Conservation (phyloP, 2,329 filamentous ascomycete genomes). For the Cercospora berteroae region DNA sequence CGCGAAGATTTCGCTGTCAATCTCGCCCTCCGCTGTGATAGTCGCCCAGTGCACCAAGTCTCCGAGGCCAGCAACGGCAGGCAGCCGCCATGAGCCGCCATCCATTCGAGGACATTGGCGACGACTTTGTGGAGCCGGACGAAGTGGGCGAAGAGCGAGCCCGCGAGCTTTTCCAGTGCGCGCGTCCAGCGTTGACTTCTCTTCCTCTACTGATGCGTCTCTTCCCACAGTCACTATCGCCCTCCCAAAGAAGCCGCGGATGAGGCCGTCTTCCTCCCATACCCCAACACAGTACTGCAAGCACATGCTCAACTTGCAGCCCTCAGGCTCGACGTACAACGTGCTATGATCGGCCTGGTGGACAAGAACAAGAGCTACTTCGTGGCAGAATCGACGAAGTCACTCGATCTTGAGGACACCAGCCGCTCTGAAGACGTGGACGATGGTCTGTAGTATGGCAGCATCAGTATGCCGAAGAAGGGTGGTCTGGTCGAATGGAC, state of each 20-base stretch:
- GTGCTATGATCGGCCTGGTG: conserved; percentile 53
- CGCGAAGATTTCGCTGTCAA: background rate
- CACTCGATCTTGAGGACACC: conserved; percentile 40
- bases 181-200: no score
- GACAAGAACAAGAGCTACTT: conserved; percentile 51
- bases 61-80: background rate
- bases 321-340: conserved; percentile 48
- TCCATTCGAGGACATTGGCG: conserved; percentile 13
- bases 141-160: conserved; percentile 28
- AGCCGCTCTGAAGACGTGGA: conserved; percentile 28
- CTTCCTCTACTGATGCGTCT: background rate
- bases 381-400: conserved; percentile 53
- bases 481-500: conserved; percentile 57
- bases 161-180: conserved; percentile 27
- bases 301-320: conserved; percentile 52
- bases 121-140: conserved; percentile 24
- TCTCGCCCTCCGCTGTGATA: background rate
- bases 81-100: background rate
- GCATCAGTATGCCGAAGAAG: conserved; percentile 59
- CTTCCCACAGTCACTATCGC: conserved; percentile 22
- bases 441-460: conserved; percentile 39
- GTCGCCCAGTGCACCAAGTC: background rate
- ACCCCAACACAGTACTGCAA: conserved; percentile 43
- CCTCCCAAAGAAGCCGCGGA: conserved; percentile 22
- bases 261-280: conserved; percentile 23